phyloP scores from a whole-genome alignment of 73 alveolate species.

The Paramecium octaurelia region DNA sequence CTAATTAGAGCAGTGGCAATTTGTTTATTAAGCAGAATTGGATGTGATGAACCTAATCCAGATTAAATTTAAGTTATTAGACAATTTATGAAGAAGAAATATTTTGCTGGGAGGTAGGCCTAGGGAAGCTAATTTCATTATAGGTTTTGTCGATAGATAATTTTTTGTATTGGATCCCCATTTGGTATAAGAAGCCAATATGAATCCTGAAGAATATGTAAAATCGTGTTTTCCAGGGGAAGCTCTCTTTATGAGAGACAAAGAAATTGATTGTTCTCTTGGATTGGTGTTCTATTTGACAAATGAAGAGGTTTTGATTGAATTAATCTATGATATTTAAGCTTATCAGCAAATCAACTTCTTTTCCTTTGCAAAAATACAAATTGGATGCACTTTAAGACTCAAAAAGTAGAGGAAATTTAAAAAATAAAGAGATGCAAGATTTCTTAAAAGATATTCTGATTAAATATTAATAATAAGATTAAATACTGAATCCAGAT shows the following conservation, averaged over 20 bases:
- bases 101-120: conserved; percentile 42
- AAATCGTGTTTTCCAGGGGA: neutral
- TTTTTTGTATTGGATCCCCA: conserved; percentile 36
- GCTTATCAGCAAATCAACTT: neutral
- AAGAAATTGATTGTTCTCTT: conserved; percentile 19
- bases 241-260: neutral
- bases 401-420: neutral
- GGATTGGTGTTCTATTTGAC: conserved; percentile 16
- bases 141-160: neutral
- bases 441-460: neutral
- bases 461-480: neutral
- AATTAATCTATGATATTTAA: neutral
- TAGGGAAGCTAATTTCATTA: neutral
- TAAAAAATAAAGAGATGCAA: neutral
- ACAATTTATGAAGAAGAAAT: neutral
- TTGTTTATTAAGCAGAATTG: conserved; percentile 9
- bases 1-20: neutral
- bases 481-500: neutral
- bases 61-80: neutral
- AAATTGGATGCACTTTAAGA: neutral
- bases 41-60: conserved; percentile 29
- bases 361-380: neutral
- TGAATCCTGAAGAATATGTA: neutral
- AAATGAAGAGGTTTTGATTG: neutral
- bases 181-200: neutral